phyloP scores from a whole-genome alignment of 768 basidiomycete species.

The Lactarius deliciosus region DNA sequence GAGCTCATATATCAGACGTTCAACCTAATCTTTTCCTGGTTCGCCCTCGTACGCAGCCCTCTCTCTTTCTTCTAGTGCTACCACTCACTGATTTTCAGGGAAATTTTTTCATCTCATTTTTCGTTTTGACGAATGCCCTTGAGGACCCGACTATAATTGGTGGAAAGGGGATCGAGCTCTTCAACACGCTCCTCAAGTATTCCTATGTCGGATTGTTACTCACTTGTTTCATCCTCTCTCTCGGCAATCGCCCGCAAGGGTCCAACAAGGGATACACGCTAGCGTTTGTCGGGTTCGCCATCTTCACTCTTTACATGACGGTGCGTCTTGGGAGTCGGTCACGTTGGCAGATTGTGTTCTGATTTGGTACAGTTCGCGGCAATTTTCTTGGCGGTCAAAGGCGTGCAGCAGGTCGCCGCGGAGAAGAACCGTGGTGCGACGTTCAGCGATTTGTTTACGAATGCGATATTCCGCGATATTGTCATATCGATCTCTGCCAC shows the following conservation, averaged over 20 bases:
- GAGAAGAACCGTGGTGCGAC: constrained; percentile 47
- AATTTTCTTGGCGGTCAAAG: constrained; percentile 81
- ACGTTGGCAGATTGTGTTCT: constrained; percentile 1
- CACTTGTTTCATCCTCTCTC: constrained; percentile 81
- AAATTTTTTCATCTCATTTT: constrained; percentile 90
- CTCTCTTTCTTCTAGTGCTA: background rate
- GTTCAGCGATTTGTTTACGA: constrained; percentile 66
- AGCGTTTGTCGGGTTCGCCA: constrained; percentile 82
- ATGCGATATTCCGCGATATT: constrained; percentile 81
- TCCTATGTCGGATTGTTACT: constrained; percentile 85
- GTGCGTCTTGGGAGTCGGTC: constrained; percentile 41
- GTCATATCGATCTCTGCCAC: constrained; percentile 85
- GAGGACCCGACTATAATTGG: constrained; percentile 61
- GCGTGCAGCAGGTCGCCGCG: constrained; percentile 59
- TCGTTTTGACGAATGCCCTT: constrained; percentile 71
- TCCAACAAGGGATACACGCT: constrained; percentile 83
- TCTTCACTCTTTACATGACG: constrained; percentile 97
- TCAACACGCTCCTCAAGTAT: constrained; percentile 82
- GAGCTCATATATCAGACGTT: constrained; percentile 90
- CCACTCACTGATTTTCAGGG: constrained; percentile 43
- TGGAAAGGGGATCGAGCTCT: constrained; percentile 55
- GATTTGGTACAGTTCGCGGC: constrained; percentile 56
- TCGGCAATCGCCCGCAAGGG: constrained; percentile 93
- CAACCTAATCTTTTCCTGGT: constrained; percentile 93
- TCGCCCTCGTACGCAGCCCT: constrained; percentile 58